phyloP scores from a whole-genome alignment of 148 eudicot species.

The Oxyria digyna region DNA sequence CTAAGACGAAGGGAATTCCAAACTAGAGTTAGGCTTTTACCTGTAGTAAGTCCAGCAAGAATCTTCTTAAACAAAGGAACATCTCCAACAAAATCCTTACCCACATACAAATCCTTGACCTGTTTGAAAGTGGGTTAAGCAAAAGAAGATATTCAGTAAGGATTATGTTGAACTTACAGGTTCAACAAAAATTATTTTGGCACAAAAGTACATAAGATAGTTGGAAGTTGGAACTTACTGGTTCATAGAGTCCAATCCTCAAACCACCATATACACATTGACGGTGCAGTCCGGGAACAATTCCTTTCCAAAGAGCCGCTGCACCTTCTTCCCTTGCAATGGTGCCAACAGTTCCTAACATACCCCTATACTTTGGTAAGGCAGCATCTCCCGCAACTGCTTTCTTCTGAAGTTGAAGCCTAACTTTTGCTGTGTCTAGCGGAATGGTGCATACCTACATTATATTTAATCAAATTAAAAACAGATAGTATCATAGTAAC shows the following conservation, averaged over 20 bases:
- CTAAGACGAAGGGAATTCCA: background rate
- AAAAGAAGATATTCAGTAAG: constrained; percentile 4
- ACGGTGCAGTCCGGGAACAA: constrained; percentile 92
- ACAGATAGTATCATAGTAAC: background rate
- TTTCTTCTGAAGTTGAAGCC: constrained; percentile 94
- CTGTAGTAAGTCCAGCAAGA: constrained; percentile 92
- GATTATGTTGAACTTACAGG: background rate
- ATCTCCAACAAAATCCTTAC: constrained; percentile 85
- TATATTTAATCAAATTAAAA: background rate
- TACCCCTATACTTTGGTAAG: constrained; percentile 73
- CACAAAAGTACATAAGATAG: background rate
- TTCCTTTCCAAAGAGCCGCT: constrained; percentile 89
- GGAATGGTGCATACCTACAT: constrained; percentile 77
- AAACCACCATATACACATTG: constrained; percentile 91
- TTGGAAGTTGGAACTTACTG: constrained; percentile 66
- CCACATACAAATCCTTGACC: constrained; percentile 76
- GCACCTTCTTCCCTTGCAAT: constrained; percentile 90
- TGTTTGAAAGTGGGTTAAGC: constrained; percentile 17
- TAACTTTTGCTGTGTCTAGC: constrained; percentile 93
- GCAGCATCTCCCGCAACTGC: constrained; percentile 61
- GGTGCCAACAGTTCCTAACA: constrained; percentile 87
- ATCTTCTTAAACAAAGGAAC: constrained; percentile 81
- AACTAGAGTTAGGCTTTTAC: constrained; percentile 23
- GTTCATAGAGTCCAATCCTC: constrained; percentile 91
- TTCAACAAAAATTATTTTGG: background rate